Conservation (phyloP, 2,329 filamentous ascomycete genomes). For the Penicillium sp. region DNA sequence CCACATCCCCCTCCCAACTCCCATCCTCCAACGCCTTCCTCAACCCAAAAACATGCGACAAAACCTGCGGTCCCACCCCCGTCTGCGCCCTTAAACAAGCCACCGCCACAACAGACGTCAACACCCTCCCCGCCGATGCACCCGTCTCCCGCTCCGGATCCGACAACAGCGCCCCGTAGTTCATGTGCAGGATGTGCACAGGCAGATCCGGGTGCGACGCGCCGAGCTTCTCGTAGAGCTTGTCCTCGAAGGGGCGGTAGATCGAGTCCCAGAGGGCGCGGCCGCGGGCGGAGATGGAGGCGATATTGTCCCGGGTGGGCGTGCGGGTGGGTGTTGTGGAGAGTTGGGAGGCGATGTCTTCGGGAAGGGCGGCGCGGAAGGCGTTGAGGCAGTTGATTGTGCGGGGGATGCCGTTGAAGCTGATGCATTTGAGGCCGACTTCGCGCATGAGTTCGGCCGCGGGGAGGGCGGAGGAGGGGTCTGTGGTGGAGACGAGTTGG, state of each 20-base stretch:
- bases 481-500: constrained; percentile 15
- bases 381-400: constrained; percentile 80
- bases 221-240: constrained; percentile 70
- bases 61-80: constrained; percentile 78
- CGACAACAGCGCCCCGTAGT: constrained; percentile 73
- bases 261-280: constrained; percentile 72
- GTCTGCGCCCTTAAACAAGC: constrained; percentile 76
- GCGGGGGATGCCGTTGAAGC: constrained; percentile 66
- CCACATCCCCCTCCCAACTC: constrained; percentile 24
- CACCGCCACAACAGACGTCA: constrained; percentile 74
- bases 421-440: constrained; percentile 51
- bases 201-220: constrained; percentile 79
- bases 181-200: constrained; percentile 72
- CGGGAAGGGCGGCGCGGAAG: constrained; percentile 66
- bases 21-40: constrained; percentile 75
- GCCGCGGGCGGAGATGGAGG: constrained; percentile 60
- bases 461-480: constrained; percentile 30
- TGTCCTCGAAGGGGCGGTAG: constrained; percentile 72
- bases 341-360: constrained; percentile 56
- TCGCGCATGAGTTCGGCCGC: constrained; percentile 47
- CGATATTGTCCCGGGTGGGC: constrained; percentile 57
- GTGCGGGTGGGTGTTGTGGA: constrained; percentile 59
- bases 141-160: constrained; percentile 57
- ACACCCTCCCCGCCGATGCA: constrained; percentile 64
- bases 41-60: constrained; percentile 79